Evolutionary conservation across 768 basidiomycete genomes (phyloP).

Genomic region (Tephrocybe sp.): DNA sequence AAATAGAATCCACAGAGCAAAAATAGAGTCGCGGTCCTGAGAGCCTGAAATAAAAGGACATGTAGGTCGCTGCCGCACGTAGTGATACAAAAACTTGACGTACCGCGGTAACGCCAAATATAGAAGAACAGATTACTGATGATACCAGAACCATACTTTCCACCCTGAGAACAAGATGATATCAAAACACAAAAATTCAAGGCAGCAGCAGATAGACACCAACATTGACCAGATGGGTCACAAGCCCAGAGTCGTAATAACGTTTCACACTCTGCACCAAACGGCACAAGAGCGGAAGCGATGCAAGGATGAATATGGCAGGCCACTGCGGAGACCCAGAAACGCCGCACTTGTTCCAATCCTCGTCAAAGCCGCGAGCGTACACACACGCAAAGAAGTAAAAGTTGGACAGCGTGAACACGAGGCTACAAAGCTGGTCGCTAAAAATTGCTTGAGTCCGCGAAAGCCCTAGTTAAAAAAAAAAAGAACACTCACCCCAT

Average conservation of each 20-base stretch:
- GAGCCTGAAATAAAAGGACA: conserved; percentile 20
- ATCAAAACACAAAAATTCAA: conserved; percentile 1
- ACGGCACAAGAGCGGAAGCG: conserved; percentile 75
- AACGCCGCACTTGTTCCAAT: conserved; percentile 49
- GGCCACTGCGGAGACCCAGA: conserved; percentile 56
- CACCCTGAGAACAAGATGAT: conserved; percentile 52
- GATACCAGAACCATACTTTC: conserved; percentile 78
- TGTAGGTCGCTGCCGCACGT: too few species aligned
- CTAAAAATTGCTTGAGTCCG: conserved; percentile 41
- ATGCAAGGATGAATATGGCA: conserved; percentile 54
- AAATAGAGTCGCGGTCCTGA: conserved; percentile 39
- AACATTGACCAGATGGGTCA: conserved; percentile 88
- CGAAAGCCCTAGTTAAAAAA: too few species aligned
- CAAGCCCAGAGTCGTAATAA: conserved; percentile 72
- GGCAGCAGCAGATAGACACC: conserved; percentile 9
- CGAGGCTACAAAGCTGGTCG: conserved; percentile 81
- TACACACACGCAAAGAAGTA: conserved; percentile 80
- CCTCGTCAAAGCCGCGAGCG: conserved; percentile 46
- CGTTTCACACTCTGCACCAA: conserved; percentile 86
- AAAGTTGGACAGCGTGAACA: conserved; percentile 72
- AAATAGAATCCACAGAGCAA: conserved; percentile 70
- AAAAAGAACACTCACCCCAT: conserved; percentile 63
- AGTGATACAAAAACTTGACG: too few species aligned
- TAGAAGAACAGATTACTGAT: conserved; percentile 68
- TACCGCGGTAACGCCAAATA: conserved; percentile 73